These are phyloP conservation scores for Fonsecaea erecta DNA, from an alignment of 2,329 filamentous ascomycete species.

Conservation along the genomic window DNA sequence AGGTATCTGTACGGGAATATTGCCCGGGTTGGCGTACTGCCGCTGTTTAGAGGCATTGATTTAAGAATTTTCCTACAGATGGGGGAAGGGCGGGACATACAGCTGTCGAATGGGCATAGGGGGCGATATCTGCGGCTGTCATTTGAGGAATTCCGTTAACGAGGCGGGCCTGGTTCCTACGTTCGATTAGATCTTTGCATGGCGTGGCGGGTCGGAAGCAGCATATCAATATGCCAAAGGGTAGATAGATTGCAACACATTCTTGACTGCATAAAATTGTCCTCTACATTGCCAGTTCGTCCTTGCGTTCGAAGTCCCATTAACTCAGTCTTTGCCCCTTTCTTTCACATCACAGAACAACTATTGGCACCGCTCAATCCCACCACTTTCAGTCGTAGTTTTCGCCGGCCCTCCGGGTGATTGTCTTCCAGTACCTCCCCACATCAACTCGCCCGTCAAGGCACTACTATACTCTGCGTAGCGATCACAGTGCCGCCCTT, in stretches of 20 bases:
- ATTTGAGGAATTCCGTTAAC: neutral
- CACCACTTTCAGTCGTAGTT: conserved; percentile 61
- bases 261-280: neutral
- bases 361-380: conserved; percentile 50
- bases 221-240: neutral
- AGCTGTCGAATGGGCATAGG: too few relatives aligned
- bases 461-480: conserved; percentile 69
- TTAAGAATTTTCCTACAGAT: conserved; percentile 32
- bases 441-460: conserved; percentile 63
- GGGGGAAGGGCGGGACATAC: too few relatives aligned
- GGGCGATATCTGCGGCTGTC: too few relatives aligned
- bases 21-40: conserved; percentile 55
- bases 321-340: neutral
- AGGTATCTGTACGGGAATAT: conserved; percentile 54
- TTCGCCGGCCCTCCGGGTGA: conserved; percentile 62
- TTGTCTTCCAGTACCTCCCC: conserved; percentile 65
- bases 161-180: neutral
- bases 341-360: conserved; percentile 50
- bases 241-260: neutral
- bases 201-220: neutral
- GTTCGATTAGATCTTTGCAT: neutral
- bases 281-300: neutral
- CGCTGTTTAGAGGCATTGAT: conserved; percentile 57
- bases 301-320: neutral
- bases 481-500: conserved; percentile 62